Conservation (phyloP, 2,329 filamentous ascomycete species). For the Aschersonia sp. region DNA sequence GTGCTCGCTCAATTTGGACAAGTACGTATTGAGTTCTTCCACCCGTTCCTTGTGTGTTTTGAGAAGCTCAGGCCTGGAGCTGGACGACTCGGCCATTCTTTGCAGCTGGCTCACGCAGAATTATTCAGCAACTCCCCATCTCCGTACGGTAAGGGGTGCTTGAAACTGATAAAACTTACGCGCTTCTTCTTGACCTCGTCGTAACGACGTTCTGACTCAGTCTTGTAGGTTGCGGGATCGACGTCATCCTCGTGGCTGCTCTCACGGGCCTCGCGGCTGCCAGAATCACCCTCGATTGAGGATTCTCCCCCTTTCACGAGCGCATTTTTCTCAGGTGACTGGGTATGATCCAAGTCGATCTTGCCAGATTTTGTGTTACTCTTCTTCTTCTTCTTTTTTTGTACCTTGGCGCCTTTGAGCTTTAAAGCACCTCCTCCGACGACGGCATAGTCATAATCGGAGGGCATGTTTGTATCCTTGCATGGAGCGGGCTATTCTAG, state of each 20-base stretch:
- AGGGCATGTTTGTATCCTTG: slow-evolving; percentile 38
- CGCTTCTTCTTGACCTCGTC: slow-evolving; percentile 71
- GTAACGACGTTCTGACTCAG: slow-evolving; percentile 66
- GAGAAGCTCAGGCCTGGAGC: slow-evolving; percentile 55
- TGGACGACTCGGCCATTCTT: slow-evolving; percentile 52
- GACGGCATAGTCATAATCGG: slow-evolving; percentile 54
- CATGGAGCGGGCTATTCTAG: background rate
- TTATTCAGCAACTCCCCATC: background rate
- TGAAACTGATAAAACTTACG: slow-evolving; percentile 32
- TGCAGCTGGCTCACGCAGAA: slow-evolving; percentile 43
- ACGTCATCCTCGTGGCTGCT: slow-evolving; percentile 14
- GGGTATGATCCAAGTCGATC: slow-evolving; percentile 30
- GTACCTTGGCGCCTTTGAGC: slow-evolving; percentile 62
- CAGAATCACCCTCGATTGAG: slow-evolving; percentile 11
- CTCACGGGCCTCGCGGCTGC: slow-evolving; percentile 6
- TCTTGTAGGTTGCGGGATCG: slow-evolving; percentile 40
- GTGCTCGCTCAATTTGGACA: slow-evolving; percentile 86
- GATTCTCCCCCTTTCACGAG: slow-evolving; percentile 1
- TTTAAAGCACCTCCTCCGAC: slow-evolving; percentile 60
- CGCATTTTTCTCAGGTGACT: slow-evolving; percentile 15
- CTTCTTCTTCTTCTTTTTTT: slow-evolving; percentile 55
- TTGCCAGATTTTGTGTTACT: slow-evolving; percentile 41
- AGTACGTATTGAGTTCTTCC: slow-evolving; percentile 86
- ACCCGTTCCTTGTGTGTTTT: slow-evolving; percentile 97
- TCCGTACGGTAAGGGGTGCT: too few relatives aligned